Percentiles rank a stretch among this genome's conserved stretches.
phyloP scores from a whole-genome alignment of 192 early-diverging fungal species.

The Phlyctochytrium arcticum region DNA sequence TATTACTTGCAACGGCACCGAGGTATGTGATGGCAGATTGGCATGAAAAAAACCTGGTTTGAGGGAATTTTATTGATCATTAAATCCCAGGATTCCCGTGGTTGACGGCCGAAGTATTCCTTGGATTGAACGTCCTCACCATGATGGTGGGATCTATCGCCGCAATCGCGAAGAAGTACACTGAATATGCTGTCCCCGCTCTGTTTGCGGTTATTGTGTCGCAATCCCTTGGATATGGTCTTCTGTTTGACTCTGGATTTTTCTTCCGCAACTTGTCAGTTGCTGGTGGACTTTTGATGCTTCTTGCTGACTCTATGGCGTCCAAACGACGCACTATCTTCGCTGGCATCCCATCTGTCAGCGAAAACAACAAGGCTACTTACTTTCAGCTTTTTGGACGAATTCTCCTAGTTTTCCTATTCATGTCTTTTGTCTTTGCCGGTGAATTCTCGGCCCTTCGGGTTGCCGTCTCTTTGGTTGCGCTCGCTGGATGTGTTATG shows the following conservation, averaged over 20 bases:
- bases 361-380: constrained; percentile 78
- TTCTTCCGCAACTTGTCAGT: constrained; percentile 93
- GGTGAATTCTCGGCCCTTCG: constrained; percentile 76
- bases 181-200: constrained; percentile 78
- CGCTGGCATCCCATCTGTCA: constrained; percentile 81
- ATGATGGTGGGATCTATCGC: constrained; percentile 83
- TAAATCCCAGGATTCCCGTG: constrained; percentile 65
- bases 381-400: constrained; percentile 92
- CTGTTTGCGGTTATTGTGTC: constrained; percentile 77
- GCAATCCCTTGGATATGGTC: constrained; percentile 91
- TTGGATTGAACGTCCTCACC: constrained; percentile 71
- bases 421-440: constrained; percentile 82
- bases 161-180: constrained; percentile 77
- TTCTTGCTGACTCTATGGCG: constrained; percentile 77
- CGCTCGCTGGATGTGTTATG: constrained; percentile 83
- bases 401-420: constrained; percentile 87
- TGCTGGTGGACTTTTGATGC: constrained; percentile 89
- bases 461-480: constrained; percentile 66
- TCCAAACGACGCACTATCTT: constrained; percentile 67
- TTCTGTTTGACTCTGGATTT: constrained; percentile 85
- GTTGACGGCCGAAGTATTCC: constrained; percentile 81
- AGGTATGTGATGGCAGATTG: constrained; percentile 19
- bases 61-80: neutral
- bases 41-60: neutral
- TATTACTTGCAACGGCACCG: constrained; percentile 78